Evolutionary conservation across 208 protist species (phyloP).

Genomic region (Trypanosoma theileri): DNA sequence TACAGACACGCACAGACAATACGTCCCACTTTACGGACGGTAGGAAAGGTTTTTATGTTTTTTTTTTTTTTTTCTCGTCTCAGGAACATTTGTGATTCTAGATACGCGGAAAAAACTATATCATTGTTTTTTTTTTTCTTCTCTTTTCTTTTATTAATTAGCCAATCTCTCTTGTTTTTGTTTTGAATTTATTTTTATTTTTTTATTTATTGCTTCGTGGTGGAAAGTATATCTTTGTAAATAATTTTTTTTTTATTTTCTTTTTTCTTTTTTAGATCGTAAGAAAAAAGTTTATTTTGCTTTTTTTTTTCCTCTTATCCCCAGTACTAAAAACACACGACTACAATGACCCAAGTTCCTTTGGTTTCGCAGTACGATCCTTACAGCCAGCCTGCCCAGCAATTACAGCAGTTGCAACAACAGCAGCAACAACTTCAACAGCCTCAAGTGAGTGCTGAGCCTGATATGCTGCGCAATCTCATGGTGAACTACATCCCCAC

Average conservation of each 20-base stretch:
- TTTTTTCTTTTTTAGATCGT: conserved; percentile 8
- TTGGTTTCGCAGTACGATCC: conserved; percentile 29
- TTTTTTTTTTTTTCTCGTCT: conserved; percentile 4
- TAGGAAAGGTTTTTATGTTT: not conserved
- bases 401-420: conserved; percentile 7
- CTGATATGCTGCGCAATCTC: conserved; percentile 77
- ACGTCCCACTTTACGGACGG: not conserved
- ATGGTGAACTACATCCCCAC: conserved; percentile 92
- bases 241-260: conserved; percentile 20
- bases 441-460: conserved; percentile 53
- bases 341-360: conserved; percentile 23
- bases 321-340: conserved; percentile 4
- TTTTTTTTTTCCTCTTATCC: conserved; percentile 7
- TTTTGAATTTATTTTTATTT: conserved; percentile 12
- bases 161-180: conserved; percentile 1
- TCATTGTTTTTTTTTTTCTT: conserved; percentile 19
- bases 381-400: conserved; percentile 16
- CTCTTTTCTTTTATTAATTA: conserved; percentile 11
- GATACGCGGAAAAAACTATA: not conserved
- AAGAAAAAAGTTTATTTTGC: not conserved
- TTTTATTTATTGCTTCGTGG: not conserved
- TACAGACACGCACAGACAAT: conserved; percentile 1
- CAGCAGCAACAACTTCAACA: conserved; percentile 38
- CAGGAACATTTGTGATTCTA: not conserved
- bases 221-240: no score